These are phyloP conservation scores for Aureobasidium sp. DNA, from an alignment of 2,329 filamentous ascomycete species.

Conservation along the genomic window DNA sequence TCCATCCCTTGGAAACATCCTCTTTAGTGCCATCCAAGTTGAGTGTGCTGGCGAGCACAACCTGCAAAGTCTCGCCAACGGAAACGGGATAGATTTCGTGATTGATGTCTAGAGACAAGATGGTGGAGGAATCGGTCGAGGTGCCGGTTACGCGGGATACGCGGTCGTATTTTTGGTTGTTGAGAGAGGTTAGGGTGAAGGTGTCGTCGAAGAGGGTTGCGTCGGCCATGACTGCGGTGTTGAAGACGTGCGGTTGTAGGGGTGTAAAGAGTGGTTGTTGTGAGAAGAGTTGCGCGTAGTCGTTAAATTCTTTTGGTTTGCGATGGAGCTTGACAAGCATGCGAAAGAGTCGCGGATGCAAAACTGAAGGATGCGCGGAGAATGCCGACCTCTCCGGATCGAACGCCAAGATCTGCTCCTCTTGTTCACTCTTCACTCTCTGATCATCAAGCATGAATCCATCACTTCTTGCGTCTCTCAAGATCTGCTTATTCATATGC, in stretches of 20 bases:
- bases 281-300: neutral
- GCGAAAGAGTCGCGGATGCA: neutral
- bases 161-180: constrained; percentile 88
- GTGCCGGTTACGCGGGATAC: constrained; percentile 77
- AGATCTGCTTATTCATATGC: too few species aligned
- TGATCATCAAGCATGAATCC: neutral
- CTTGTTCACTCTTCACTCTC: too few species aligned
- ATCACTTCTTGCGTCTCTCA: neutral
- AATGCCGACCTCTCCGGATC: neutral
- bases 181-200: constrained; percentile 72
- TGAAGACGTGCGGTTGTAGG: too few species aligned
- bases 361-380: neutral
- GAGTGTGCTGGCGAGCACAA: constrained; percentile 82
- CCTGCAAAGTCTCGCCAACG: constrained; percentile 65
- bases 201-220: constrained; percentile 89
- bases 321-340: too few species aligned
- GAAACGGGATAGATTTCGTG: constrained; percentile 77
- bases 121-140: constrained; percentile 64
- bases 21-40: constrained; percentile 70
- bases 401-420: neutral
- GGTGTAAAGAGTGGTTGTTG: too few species aligned
- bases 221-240: constrained; percentile 57
- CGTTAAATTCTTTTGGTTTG: too few species aligned
- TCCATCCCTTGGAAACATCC: constrained; percentile 50
- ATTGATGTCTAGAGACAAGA: constrained; percentile 87